These are phyloP conservation scores for Blastobotrys capitulatus DNA, from an alignment of 1,139 yeast species.

Conservation along the genomic window DNA sequence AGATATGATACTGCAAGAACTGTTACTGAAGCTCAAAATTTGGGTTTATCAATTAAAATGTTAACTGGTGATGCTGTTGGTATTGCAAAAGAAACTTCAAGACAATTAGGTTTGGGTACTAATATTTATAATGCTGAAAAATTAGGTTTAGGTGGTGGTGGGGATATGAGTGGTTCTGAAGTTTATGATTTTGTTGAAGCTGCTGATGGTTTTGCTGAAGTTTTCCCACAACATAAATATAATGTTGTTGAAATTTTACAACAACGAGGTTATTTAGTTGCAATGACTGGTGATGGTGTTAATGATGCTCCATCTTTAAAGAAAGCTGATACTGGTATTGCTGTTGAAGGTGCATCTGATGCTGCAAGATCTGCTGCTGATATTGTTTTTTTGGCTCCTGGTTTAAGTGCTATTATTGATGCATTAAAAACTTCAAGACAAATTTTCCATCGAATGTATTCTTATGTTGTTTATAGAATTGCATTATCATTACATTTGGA, in stretches of 20 bases:
- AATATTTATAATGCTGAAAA: slow-evolving; percentile 68
- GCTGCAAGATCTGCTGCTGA: slow-evolving; percentile 97
- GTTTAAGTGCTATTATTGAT: slow-evolving; percentile 82
- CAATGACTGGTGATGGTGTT: slow-evolving; percentile 99
- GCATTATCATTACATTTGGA: slow-evolving; percentile 91
- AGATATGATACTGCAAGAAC: slow-evolving; percentile 69
- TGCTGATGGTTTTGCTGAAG: slow-evolving; percentile 97
- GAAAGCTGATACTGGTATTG: slow-evolving; percentile 97
- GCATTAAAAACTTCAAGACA: slow-evolving; percentile 92
- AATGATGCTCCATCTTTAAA: slow-evolving; percentile 95
- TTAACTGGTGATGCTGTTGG: slow-evolving; percentile 75
- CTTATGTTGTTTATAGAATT: slow-evolving; percentile 94
- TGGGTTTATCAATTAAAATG: slow-evolving; percentile 67
- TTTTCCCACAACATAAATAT: slow-evolving; percentile 95
- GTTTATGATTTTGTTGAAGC: slow-evolving; percentile 88
- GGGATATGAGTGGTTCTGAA: slow-evolving; percentile 69
- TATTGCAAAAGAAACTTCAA: slow-evolving; percentile 67
- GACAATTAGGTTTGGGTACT: slow-evolving; percentile 66
- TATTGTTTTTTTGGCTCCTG: slow-evolving; percentile 93
- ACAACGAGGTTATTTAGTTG: slow-evolving; percentile 91
- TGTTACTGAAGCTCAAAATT: slow-evolving; percentile 58
- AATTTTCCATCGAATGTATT: slow-evolving; percentile 98
- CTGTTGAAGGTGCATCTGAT: slow-evolving; percentile 96
- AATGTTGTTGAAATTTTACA: slow-evolving; percentile 87
- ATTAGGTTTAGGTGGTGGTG: slow-evolving; percentile 67